Conservation (phyloP, 2,329 filamentous ascomycete genomes). For the Ceratocystis lukuohia region DNA sequence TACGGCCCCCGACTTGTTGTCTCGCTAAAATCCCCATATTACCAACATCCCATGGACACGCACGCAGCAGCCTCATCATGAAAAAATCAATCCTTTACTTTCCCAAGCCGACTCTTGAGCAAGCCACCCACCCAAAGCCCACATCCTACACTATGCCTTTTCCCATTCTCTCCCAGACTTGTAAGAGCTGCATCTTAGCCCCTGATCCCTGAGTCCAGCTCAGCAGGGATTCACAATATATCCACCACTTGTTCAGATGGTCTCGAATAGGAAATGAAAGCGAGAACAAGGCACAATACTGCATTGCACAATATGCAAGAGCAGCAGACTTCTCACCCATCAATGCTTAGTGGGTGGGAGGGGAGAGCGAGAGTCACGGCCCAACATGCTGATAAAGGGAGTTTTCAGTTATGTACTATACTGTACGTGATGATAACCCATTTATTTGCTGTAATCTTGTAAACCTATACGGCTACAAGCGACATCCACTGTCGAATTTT, state of each 20-base stretch:
- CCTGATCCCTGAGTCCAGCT: slow-evolving; percentile 12
- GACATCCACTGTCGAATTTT: too few relatives aligned
- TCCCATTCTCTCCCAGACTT: not conserved
- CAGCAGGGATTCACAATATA: not conserved
- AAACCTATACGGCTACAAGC: too few relatives aligned
- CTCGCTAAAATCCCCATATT: not conserved
- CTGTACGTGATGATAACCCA: too few relatives aligned
- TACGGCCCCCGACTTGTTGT: not conserved
- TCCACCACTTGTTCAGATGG: slow-evolving; percentile 9
- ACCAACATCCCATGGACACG: too few relatives aligned
- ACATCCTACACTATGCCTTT: too few relatives aligned
- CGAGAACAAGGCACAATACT: not conserved
- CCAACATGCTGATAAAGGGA: not conserved
- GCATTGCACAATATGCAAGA: not conserved
- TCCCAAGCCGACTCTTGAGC: not conserved
- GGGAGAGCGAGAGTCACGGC: not conserved
- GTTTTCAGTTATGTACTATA: too few relatives aligned
- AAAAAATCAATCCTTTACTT: not conserved
- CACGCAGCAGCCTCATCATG: not conserved
- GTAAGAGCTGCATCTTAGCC: not conserved
- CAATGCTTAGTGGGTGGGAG: not conserved
- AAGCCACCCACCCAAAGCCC: not conserved
- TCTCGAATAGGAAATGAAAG: slow-evolving; percentile 1
- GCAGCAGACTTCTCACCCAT: not conserved
- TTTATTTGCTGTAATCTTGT: too few relatives aligned